phyloP scores from a whole-genome alignment of 305 asterid genomes.

The Ajuga reptans region DNA sequence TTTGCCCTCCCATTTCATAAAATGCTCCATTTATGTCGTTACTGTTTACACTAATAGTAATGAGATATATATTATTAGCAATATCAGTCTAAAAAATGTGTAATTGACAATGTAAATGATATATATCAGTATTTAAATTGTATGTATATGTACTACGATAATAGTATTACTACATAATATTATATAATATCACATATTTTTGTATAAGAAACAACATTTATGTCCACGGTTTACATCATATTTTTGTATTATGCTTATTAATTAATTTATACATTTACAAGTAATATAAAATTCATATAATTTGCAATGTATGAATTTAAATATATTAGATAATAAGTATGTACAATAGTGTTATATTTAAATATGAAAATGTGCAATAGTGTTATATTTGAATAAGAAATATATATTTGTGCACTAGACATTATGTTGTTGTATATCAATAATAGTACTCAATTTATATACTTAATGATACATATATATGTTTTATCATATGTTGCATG shows the following conservation, averaged over 20 bases:
- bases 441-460: neutral
- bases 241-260: too few relatives aligned
- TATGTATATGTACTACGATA: neutral
- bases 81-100: neutral
- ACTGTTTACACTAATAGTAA: neutral
- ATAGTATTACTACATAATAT: neutral
- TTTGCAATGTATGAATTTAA: neutral
- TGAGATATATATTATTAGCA: neutral
- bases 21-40: neutral
- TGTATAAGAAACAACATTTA: neutral
- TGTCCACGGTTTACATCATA: too few relatives aligned
- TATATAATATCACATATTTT: neutral
- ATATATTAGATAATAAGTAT: neutral
- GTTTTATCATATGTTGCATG: neutral
- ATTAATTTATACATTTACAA: too few relatives aligned
- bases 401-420: neutral
- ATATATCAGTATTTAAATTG: neutral
- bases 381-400: neutral
- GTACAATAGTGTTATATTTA: too few relatives aligned
- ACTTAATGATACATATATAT: neutral
- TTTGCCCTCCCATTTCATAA: neutral
- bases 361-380: neutral
- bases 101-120: neutral
- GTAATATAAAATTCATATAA: neutral
- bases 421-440: neutral